Percentiles rank a stretch among this genome's conserved stretches.
Evolutionary conservation across 2,329 filamentous ascomycete species (phyloP).

Genomic region (Clonostachys sp.): DNA sequence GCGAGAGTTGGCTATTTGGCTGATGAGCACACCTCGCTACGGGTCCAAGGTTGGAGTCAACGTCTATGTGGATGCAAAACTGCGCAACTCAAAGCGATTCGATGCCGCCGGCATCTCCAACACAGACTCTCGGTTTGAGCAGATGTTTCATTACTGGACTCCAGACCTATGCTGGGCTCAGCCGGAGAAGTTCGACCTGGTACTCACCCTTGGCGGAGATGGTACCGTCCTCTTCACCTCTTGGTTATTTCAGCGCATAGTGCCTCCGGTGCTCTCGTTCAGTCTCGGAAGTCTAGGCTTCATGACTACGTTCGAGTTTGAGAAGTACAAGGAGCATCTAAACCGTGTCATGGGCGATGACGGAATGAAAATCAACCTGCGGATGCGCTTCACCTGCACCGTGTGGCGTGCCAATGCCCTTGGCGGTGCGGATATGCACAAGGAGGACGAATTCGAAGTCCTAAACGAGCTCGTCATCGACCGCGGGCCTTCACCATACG

Average conservation of each 20-base stretch:
- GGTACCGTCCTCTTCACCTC: constrained; percentile 85
- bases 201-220: constrained; percentile 81
- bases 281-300: constrained; percentile 84
- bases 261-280: constrained; percentile 81
- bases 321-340: constrained; percentile 81
- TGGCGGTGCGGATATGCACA: constrained; percentile 61
- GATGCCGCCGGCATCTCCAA: constrained; percentile 68
- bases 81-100: constrained; percentile 84
- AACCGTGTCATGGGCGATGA: constrained; percentile 88
- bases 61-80: constrained; percentile 96
- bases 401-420: constrained; percentile 71
- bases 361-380: constrained; percentile 94
- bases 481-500: constrained; percentile 91
- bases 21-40: constrained; percentile 84
- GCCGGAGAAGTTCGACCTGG: constrained; percentile 93
- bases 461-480: constrained; percentile 98
- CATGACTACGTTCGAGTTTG: constrained; percentile 82
- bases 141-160: constrained; percentile 93
- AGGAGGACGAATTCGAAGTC: constrained; percentile 95
- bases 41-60: constrained; percentile 87
- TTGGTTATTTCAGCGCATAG: constrained; percentile 87
- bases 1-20: constrained; percentile 80
- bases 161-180: constrained; percentile 91
- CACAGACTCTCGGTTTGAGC: constrained; percentile 69
- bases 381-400: constrained; percentile 98